Evolutionary conservation across 2,329 filamentous ascomycete genomes (phyloP).

Genomic region (Albifimbria verrucaria): DNA sequence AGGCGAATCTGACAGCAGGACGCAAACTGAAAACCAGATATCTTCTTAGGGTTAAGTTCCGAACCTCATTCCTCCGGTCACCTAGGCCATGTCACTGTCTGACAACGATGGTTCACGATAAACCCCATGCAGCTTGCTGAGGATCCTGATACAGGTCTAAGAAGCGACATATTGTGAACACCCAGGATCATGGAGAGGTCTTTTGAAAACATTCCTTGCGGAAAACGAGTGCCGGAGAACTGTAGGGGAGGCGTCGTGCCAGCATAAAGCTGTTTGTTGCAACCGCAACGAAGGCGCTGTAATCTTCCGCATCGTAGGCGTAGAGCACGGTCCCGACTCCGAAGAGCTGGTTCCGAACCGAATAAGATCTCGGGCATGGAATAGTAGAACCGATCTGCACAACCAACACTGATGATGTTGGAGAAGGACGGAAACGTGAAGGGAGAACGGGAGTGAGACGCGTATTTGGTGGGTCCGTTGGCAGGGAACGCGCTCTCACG

Average conservation of each 20-base stretch:
- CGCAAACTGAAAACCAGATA: constrained; percentile 73
- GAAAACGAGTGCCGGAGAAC: constrained; percentile 74
- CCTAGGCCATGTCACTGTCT: constrained; percentile 36
- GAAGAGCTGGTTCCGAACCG: too few species aligned
- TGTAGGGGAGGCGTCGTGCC: constrained; percentile 75
- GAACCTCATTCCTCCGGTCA: constrained; percentile 64
- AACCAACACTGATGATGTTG: constrained; percentile 14
- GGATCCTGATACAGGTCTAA: constrained; percentile 58
- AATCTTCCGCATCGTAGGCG: constrained; percentile 17
- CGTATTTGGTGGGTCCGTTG: constrained; percentile 5
- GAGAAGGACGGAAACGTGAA: constrained; percentile 7
- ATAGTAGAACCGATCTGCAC: constrained; percentile 7
- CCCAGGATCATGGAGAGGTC: constrained; percentile 37
- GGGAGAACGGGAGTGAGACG: constrained; percentile 8
- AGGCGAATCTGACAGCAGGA: constrained; percentile 66
- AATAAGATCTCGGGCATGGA: constrained; percentile 10
- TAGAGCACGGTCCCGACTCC: constrained; percentile 11
- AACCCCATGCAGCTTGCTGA: constrained; percentile 46
- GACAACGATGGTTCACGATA: constrained; percentile 34
- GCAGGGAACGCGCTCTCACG: constrained; percentile 19
- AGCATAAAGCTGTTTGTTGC: neutral
- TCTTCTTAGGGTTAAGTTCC: constrained; percentile 97
- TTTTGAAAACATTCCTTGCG: constrained; percentile 59
- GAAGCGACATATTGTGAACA: constrained; percentile 50
- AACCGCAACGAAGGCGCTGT: constrained; percentile 42